phyloP scores from a whole-genome alignment of 2,329 filamentous ascomycete genomes.

The Aspergillus udagawae region DNA sequence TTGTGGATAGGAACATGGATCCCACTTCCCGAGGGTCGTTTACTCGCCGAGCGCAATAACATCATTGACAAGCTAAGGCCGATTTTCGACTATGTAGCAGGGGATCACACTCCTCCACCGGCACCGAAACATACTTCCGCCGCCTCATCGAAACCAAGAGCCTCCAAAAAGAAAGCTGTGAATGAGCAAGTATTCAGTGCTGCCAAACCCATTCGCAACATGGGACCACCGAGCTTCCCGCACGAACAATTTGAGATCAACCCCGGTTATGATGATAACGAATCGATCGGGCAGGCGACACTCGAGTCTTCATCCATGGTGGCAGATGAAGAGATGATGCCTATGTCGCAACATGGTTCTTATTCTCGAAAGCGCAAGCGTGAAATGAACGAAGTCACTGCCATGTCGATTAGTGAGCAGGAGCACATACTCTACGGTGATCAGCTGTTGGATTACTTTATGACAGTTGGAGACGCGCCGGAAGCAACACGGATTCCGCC shows the following conservation, averaged over 20 bases:
- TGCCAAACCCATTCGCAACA: constrained; percentile 28
- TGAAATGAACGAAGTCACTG: constrained; percentile 57
- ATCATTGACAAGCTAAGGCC: constrained; percentile 75
- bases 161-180: constrained; percentile 59
- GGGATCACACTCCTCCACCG: constrained; percentile 82
- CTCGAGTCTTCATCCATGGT: constrained; percentile 80
- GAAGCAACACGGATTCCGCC: constrained; percentile 53
- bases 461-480: constrained; percentile 74
- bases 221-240: constrained; percentile 35
- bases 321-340: constrained; percentile 74
- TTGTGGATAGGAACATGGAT: constrained; percentile 81
- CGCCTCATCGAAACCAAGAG: constrained; percentile 69
- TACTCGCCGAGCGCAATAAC: constrained; percentile 81
- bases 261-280: constrained; percentile 65
- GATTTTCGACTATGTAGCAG: constrained; percentile 86
- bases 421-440: constrained; percentile 90
- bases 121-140: constrained; percentile 81
- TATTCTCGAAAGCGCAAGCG: constrained; percentile 71
- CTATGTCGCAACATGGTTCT: constrained; percentile 60
- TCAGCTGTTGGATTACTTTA: constrained; percentile 91
- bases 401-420: constrained; percentile 62
- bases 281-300: constrained; percentile 78
- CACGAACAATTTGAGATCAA: constrained; percentile 67
- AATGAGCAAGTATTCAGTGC: constrained; percentile 30
- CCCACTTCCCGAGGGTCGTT: constrained; percentile 73